Base-by-base conservation (phyloP, 2,329 filamentous ascomycete genomes). In the Aspergillus jensenii region DNA sequence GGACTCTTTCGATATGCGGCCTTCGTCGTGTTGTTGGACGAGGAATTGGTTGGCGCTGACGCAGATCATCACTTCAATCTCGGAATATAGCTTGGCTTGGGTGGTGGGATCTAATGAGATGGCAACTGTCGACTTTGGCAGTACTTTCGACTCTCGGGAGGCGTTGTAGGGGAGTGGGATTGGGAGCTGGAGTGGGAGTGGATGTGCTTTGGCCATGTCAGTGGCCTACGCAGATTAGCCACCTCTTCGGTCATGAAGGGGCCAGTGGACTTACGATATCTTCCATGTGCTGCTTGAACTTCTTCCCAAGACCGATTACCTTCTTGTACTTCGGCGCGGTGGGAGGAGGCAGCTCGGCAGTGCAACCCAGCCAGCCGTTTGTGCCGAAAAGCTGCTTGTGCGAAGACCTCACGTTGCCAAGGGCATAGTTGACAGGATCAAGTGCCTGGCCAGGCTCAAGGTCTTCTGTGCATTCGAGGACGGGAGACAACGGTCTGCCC, bases 11-110 rank as follows among this genome's bases (percentile, higher is more conserved):
- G 71, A 72, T 43, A 81, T 68, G 27, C 74, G 74, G 4, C 72
- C 71, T 19, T 72, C 65, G 33, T 71, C 65, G 61, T 78, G 68
- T 56, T 81, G 76, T n/a, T 71, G 59, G 27, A 78, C 61, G 2
- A 81, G 73, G 61, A 79, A 81, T 9, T 70, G 62, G 58, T 80
- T 81, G 45, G 78, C 78, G 2, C 69, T 75, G 25, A 72, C 68
- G 49, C 75, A 76, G 51, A 81, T 71, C 75, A 79, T 78, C 35
- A 78, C 68, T 58, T 81, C 78, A 43, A 80, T 65, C 51, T 79
- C 76, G 2, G 74, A 74, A 59, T 79, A 79, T 15, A 81, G 65
- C 52, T 74, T 76, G 6, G 76, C 74, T 59, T 81, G 79, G 6
- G 67, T 65, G 2, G 68, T 64, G 31, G 74, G 73, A 55, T 73